A percentile compares a stretch with the other conserved stretches of the same genome.
Evolutionary conservation across 805 yeast genomes (phyloP).

Genomic region (Isabelozyma heimii): DNA sequence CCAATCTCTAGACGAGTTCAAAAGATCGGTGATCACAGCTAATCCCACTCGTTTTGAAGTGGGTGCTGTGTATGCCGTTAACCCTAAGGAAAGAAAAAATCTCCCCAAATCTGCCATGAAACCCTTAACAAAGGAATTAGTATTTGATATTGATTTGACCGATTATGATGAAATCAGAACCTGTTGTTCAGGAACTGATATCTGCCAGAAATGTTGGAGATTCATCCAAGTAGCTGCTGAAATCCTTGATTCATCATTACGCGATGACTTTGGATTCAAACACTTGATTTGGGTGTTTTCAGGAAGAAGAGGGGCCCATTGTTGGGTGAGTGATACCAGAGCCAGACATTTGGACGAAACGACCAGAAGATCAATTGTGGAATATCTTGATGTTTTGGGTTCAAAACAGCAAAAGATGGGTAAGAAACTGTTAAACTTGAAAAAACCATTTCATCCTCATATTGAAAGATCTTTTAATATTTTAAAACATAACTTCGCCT

Average conservation of each 20-base stretch:
- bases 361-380: conserved; percentile 74
- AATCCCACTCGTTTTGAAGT: conserved; percentile 91
- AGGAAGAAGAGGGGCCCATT: conserved; percentile 98
- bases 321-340: conserved; percentile 90
- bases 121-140: conserved; percentile 83
- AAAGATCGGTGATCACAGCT: conserved; percentile 65
- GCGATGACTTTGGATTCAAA: conserved; percentile 86
- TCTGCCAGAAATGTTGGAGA: conserved; percentile 90
- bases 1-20: conserved; percentile 65
- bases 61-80: conserved; percentile 86
- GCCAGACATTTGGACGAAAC: conserved; percentile 75
- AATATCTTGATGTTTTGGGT: conserved; percentile 74
- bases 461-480: conserved; percentile 70
- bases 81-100: conserved; percentile 81
- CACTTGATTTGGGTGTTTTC: conserved; percentile 93
- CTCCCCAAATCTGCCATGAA: conserved; percentile 74
- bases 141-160: conserved; percentile 95
- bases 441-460: conserved; percentile 89
- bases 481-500: conserved; percentile 60
- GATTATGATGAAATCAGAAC: conserved; percentile 94
- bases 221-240: conserved; percentile 83
- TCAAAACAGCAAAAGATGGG: conserved; percentile 37
- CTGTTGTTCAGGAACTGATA: conserved; percentile 82
- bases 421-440: conserved; percentile 51
- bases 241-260: conserved; percentile 66